Evolutionary conservation across 1,284 basidiomycete genomes (phyloP), one percentile per base, ranked within the genome.

Genomic region (Puccinia triticina): DNA sequence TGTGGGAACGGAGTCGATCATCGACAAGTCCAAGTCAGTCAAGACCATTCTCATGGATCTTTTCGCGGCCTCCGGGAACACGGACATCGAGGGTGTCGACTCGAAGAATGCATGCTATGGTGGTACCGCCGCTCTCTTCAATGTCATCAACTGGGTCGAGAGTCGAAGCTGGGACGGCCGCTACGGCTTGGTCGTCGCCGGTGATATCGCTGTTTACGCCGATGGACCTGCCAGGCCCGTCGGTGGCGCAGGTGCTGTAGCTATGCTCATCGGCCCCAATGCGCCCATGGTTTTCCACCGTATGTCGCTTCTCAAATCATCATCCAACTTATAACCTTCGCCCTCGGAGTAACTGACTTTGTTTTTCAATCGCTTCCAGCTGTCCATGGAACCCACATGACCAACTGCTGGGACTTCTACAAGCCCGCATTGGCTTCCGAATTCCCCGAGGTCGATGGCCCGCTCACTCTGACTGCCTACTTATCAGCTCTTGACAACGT

Each of bases 31-130:
- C 84, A 99, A 99, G 89, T 94, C 96, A 40, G 95, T 96, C 88
- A 99, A 99, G 89, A 98, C 97, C 4, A 92, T 95, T 83, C 91
- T 99, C 84, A 99, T 99, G 96, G 94, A 98, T 88, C 92, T 99
- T 85, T 99, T 99, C 87, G 92, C 92, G 67, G 90, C 90, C 82
- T 91, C 92, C 53, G 96, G 95, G 84, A 99, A 99, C 91, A 92
- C 91, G 86, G 96, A 99, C 88, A 95, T 99, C 84, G 96, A 99
- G 89, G 96, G 96, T 85, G 93, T 99, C 87, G 96, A 99, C 90
- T 95, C 94, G 83, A 99, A 99, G 90, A 99, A 99, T 88, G 96
- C 96, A 29, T 99, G 96, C 90, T 99, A 99, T 87, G 96, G 96
- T 72, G 96, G 95, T 59, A 99, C 96, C 34, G 96, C 96, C 69